A percentile compares a stretch with the other conserved stretches of the same genome.
phyloP scores from a whole-genome alignment of 1,139 yeast species.

The Hyphopichia fennica region DNA sequence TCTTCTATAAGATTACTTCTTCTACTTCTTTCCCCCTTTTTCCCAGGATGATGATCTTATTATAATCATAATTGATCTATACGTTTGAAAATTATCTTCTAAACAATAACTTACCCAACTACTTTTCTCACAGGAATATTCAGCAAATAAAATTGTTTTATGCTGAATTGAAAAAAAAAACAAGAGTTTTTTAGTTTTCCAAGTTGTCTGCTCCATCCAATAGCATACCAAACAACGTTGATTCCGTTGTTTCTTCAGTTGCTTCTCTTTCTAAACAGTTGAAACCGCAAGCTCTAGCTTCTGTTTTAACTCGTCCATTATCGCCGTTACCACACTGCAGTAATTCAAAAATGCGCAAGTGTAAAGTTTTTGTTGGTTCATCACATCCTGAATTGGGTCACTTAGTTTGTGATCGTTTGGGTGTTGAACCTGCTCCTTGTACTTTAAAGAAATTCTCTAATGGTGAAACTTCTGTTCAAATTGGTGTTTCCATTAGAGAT shows the following conservation, averaged over 20 bases:
- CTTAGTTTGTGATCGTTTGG: constrained; percentile 85
- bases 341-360: constrained; percentile 71
- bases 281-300: neutral
- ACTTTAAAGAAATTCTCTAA: constrained; percentile 88
- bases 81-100: neutral
- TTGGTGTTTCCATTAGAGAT: constrained; percentile 92
- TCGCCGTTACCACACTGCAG: neutral
- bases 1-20: neutral
- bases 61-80: neutral
- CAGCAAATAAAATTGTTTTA: no score
- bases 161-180: neutral
- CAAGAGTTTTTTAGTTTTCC: neutral
- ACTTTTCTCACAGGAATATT: neutral
- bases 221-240: neutral
- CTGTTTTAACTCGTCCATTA: neutral
- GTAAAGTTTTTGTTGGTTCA: constrained; percentile 93
- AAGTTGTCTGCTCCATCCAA: neutral
- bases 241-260: neutral
- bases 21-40: neutral
- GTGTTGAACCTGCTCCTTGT: constrained; percentile 95
- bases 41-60: neutral
- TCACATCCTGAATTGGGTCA: constrained; percentile 94
- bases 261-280: neutral
- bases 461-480: constrained; percentile 96
- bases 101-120: no score